Percentiles rank a stretch among this genome's conserved stretches.
Evolutionary conservation across 768 basidiomycete genomes (phyloP).

Genomic region (Pisolithus marmoratus): DNA sequence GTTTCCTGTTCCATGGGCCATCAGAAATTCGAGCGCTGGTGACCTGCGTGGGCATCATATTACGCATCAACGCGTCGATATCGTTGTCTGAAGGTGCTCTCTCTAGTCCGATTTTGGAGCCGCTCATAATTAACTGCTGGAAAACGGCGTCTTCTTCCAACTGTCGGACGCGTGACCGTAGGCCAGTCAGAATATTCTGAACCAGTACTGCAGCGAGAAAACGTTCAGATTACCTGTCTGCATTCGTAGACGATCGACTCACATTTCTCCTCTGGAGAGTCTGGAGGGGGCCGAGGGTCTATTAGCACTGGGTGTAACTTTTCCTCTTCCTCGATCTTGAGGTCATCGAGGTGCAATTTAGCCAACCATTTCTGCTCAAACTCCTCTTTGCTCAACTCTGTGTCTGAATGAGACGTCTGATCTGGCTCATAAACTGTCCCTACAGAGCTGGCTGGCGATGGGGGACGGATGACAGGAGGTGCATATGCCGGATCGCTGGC

Average conservation of each 20-base stretch:
- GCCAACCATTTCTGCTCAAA: conserved; percentile 33
- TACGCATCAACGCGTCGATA: conserved; percentile 37
- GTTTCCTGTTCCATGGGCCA: conserved; percentile 26
- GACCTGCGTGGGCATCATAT: conserved; percentile 31
- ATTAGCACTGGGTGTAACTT: conserved; percentile 29
- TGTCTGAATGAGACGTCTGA: conserved; percentile 38
- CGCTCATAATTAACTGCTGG: conserved; percentile 33
- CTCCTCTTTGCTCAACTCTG: conserved; percentile 31
- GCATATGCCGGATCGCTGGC: conserved; percentile 35
- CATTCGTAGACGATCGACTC: conserved; percentile 9
- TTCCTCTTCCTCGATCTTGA: conserved; percentile 32
- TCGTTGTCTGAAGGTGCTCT: conserved; percentile 31
- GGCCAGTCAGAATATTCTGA: conserved; percentile 32
- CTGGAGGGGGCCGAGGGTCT: conserved; percentile 24
- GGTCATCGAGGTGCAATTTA: conserved; percentile 29
- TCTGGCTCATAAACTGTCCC: conserved; percentile 43
- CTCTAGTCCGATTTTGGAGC: conserved; percentile 32
- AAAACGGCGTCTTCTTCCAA: conserved; percentile 42
- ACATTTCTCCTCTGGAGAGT: conserved; percentile 36
- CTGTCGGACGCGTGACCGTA: conserved; percentile 32
- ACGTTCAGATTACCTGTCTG: background rate
- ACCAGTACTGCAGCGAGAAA: conserved; percentile 25
- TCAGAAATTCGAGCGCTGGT: conserved; percentile 14
- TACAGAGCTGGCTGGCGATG: conserved; percentile 43
- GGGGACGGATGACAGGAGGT: conserved; percentile 39